phyloP scores from a whole-genome alignment of 2,329 filamentous ascomycete species.

The Ceratocystis diversiconidia region DNA sequence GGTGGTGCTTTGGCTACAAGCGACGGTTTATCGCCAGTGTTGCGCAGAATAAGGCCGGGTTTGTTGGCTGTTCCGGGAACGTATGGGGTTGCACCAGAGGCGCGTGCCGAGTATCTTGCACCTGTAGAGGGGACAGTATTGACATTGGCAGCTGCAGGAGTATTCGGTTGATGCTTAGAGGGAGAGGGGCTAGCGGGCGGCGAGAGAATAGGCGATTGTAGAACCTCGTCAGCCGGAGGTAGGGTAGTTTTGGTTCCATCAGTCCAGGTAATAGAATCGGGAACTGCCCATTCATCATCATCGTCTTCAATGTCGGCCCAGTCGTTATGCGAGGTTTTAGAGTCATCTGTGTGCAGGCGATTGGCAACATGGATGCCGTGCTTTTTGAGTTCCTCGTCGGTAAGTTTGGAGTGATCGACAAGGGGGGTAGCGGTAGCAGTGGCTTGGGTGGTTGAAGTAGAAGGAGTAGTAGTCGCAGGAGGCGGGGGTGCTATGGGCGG shows the following conservation, averaged over 20 bases:
- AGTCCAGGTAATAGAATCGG: conserved; percentile 75
- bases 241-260: conserved; percentile 74
- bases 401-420: conserved; percentile 66
- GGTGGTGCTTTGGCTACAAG: conserved; percentile 58
- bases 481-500: background rate
- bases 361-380: conserved; percentile 77
- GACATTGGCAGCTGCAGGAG: conserved; percentile 23
- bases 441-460: conserved; percentile 28
- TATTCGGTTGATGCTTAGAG: conserved; percentile 28
- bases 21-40: conserved; percentile 52
- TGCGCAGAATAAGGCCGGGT: conserved; percentile 52
- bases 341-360: conserved; percentile 61
- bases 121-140: conserved; percentile 16
- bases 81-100: background rate
- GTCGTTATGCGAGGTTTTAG: conserved; percentile 55
- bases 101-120: background rate
- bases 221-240: conserved; percentile 38
- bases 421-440: conserved; percentile 31
- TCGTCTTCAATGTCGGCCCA: conserved; percentile 88
- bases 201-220: conserved; percentile 19
- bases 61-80: conserved; percentile 23
- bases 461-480: conserved; percentile 20
- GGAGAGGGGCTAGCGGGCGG: background rate
- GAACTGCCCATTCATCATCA: conserved; percentile 66
- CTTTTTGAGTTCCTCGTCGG: conserved; percentile 75